A percentile compares a stretch with the other conserved stretches of the same genome.
phyloP scores from a whole-genome alignment of 495 filamentous ascomycete species.

The Aspergillus ellipticus region DNA sequence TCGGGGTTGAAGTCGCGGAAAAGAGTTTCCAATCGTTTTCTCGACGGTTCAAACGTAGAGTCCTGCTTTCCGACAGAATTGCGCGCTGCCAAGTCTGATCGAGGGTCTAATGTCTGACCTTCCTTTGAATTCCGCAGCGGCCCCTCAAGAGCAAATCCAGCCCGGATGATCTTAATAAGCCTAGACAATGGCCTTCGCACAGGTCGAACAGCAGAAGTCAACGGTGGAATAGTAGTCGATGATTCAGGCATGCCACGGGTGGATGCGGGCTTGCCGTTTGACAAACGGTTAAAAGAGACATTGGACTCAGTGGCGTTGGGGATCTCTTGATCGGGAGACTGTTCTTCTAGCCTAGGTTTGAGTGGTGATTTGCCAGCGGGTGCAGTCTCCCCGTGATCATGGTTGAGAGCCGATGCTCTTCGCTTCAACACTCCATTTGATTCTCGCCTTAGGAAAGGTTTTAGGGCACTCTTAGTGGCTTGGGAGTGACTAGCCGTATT shows the following conservation, averaged over 20 bases:
- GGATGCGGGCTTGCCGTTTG: not conserved
- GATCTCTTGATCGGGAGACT: not conserved
- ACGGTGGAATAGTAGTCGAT: not conserved
- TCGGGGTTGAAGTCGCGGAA: constrained; percentile 45
- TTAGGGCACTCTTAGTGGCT: constrained; percentile 21
- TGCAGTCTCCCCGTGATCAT: not conserved
- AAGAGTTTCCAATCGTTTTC: constrained; percentile 35
- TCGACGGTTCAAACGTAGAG: constrained; percentile 18
- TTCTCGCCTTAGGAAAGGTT: constrained; percentile 26
- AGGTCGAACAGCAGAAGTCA: not conserved
- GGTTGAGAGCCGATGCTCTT: constrained; percentile 23
- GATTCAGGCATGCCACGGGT: not conserved
- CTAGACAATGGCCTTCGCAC: constrained; percentile 23
- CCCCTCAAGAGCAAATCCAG: constrained; percentile 46
- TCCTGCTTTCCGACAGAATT: constrained; percentile 4
- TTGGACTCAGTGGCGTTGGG: not conserved
- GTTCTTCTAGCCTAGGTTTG: not conserved
- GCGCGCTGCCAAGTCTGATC: not conserved
- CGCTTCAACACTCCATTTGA: constrained; percentile 29
- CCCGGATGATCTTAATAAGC: constrained; percentile 40
- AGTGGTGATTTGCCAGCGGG: not conserved
- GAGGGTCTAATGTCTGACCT: constrained; percentile 8
- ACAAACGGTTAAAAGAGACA: not conserved
- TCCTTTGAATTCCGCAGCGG: constrained; percentile 30
- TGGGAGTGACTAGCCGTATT: constrained; percentile 19